These are phyloP conservation scores for Fusarium caatingaense DNA, from an alignment of 2,329 filamentous ascomycete species.

Conservation along the genomic window DNA sequence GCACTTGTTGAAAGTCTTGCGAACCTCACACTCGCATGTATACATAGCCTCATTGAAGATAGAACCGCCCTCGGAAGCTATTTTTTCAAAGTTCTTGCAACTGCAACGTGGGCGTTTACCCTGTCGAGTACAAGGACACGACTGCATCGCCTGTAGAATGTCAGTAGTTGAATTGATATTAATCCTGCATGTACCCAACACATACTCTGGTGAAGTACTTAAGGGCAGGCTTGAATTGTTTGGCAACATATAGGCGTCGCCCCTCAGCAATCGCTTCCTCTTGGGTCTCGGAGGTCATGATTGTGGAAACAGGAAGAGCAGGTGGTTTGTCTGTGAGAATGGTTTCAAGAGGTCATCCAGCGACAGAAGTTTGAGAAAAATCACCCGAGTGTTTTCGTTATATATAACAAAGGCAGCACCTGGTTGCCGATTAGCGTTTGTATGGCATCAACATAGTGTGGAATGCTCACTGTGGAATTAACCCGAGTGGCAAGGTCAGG, in stretches of 20 bases:
- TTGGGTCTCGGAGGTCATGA: slow-evolving; percentile 38
- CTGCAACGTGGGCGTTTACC: slow-evolving; percentile 52
- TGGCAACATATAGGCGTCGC: slow-evolving; percentile 49
- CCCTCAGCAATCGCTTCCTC: slow-evolving; percentile 50
- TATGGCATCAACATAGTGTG: not conserved
- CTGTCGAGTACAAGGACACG: slow-evolving; percentile 51
- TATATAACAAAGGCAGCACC: not conserved
- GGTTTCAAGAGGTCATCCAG: not conserved
- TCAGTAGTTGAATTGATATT: not conserved
- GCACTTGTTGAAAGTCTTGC: slow-evolving; percentile 55
- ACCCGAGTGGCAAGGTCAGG: slow-evolving; percentile 18
- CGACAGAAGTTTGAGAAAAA: not conserved
- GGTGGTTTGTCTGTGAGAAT: not conserved
- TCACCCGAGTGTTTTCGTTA: not conserved
- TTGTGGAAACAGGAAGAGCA: not conserved
- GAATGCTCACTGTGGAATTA: not conserved
- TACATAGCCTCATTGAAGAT: slow-evolving; percentile 58
- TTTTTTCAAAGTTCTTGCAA: slow-evolving; percentile 55
- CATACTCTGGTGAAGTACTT: slow-evolving; percentile 53
- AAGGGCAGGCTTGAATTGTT: slow-evolving; percentile 52
- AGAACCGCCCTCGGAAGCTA: slow-evolving; percentile 49
- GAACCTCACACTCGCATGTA: slow-evolving; percentile 52
- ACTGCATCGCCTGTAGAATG: slow-evolving; percentile 51
- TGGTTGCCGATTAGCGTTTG: slow-evolving; percentile 8
- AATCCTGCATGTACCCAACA: not conserved